Evolutionary conservation across 441 rosid species (phyloP).

Genomic region (Gossypium davidsonii): DNA sequence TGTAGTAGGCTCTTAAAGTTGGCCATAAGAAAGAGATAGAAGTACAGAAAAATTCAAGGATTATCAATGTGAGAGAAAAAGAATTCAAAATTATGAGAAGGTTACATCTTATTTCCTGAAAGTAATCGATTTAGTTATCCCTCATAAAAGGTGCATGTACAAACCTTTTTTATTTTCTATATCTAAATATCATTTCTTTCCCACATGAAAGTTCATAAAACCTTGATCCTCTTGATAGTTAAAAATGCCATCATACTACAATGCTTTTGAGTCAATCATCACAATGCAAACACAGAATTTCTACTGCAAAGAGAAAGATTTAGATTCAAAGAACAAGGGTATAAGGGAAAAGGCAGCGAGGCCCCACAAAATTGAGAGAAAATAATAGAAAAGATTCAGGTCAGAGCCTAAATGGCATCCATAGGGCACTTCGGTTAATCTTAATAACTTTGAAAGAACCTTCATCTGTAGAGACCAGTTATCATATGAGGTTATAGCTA

Average conservation of each 20-base stretch:
- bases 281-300: background rate
- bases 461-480: background rate
- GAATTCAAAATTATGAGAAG: background rate
- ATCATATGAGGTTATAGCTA: background rate
- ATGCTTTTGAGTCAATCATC: background rate
- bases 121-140: background rate
- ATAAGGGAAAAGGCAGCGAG: background rate
- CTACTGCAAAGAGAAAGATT: background rate
- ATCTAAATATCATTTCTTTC: background rate
- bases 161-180: background rate
- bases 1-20: constrained; percentile 1
- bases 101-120: background rate
- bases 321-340: background rate
- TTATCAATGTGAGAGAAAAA: background rate
- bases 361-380: background rate
- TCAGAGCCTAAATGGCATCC: background rate
- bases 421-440: background rate
- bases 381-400: background rate
- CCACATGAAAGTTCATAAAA: background rate
- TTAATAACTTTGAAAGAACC: background rate
- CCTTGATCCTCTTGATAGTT: background rate
- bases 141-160: background rate
- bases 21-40: background rate
- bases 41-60: background rate
- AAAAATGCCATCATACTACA: background rate